Evolutionary conservation across 495 filamentous ascomycete species (phyloP).

Genomic region (Delitschia confertaspora): DNA sequence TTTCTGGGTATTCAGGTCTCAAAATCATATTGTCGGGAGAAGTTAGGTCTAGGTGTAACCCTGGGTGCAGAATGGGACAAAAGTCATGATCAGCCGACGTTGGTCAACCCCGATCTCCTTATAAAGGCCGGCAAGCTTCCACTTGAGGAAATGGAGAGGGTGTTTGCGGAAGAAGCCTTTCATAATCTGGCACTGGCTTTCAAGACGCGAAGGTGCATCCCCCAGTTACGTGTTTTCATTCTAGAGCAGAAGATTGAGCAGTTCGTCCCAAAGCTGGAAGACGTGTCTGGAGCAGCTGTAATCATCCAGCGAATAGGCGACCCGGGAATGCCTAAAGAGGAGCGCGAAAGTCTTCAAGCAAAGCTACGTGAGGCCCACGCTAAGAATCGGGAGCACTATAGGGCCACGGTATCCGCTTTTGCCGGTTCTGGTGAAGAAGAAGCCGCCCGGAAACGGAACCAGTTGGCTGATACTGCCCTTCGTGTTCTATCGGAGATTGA

Average conservation of each 20-base stretch:
- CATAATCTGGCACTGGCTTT: slow-evolving; percentile 12
- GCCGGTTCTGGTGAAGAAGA: slow-evolving; percentile 10
- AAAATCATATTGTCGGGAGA: slow-evolving; percentile 4
- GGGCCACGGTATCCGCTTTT: background rate
- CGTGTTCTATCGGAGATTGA: slow-evolving; percentile 23
- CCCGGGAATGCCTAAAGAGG: background rate
- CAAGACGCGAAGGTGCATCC: slow-evolving; percentile 13
- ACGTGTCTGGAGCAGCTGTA: slow-evolving; percentile 17
- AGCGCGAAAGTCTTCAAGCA: slow-evolving; percentile 7
- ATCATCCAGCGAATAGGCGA: slow-evolving; percentile 15
- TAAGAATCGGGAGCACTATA: slow-evolving; percentile 12
- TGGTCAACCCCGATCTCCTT: slow-evolving; percentile 15
- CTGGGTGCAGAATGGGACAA: slow-evolving; percentile 19
- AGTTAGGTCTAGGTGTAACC: slow-evolving; percentile 1
- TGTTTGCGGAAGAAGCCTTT: slow-evolving; percentile 19
- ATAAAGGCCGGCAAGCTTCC: slow-evolving; percentile 5
- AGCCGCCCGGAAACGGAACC: slow-evolving; percentile 17
- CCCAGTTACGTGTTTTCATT: slow-evolving; percentile 15
- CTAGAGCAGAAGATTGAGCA: slow-evolving; percentile 14
- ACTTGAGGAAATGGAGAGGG: background rate
- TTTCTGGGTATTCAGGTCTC: slow-evolving; percentile 6
- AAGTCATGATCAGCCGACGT: background rate
- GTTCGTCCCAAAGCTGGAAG: slow-evolving; percentile 12
- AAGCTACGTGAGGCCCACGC: slow-evolving; percentile 13
- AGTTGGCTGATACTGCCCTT: slow-evolving; percentile 28